phyloP scores from a whole-genome alignment of 2,329 filamentous ascomycete species.

The Metarhizium humberi region DNA sequence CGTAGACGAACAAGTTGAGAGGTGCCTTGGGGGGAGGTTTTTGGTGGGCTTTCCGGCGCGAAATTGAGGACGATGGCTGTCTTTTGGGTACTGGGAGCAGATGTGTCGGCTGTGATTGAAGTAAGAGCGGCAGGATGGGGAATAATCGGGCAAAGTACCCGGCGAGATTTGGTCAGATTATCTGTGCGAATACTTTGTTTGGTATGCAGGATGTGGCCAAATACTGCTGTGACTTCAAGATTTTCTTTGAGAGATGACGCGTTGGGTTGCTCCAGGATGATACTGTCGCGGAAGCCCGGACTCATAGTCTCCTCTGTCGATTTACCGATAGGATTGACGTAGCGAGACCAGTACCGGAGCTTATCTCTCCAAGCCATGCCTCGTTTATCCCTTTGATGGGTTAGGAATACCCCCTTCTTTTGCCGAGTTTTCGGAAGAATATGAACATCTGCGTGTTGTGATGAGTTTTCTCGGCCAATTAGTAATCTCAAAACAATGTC shows the following conservation, averaged over 20 bases:
- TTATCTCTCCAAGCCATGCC: conserved; percentile 26
- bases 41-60: conserved; percentile 21
- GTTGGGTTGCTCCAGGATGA: background rate
- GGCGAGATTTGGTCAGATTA: conserved; percentile 12
- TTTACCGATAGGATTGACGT: conserved; percentile 12
- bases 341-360: conserved; percentile 21
- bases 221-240: conserved; percentile 28
- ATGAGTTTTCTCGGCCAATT: conserved; percentile 14
- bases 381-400: conserved; percentile 19
- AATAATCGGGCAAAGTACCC: conserved; percentile 33
- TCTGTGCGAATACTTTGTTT: conserved; percentile 7
- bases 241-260: background rate
- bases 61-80: conserved; percentile 38
- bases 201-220: conserved; percentile 41
- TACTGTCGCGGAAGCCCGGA: background rate
- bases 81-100: conserved; percentile 15
- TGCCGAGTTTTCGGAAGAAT: conserved; percentile 10
- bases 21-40: background rate
- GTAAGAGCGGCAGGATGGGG: conserved; percentile 39
- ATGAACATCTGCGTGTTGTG: conserved; percentile 9
- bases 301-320: background rate
- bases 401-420: conserved; percentile 10
- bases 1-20: conserved; percentile 19
- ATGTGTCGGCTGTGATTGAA: conserved; percentile 21
- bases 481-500: conserved; percentile 39